Base-by-base conservation (phyloP, 768 basidiomycete genomes). In the Psilocybe cubensis region DNA sequence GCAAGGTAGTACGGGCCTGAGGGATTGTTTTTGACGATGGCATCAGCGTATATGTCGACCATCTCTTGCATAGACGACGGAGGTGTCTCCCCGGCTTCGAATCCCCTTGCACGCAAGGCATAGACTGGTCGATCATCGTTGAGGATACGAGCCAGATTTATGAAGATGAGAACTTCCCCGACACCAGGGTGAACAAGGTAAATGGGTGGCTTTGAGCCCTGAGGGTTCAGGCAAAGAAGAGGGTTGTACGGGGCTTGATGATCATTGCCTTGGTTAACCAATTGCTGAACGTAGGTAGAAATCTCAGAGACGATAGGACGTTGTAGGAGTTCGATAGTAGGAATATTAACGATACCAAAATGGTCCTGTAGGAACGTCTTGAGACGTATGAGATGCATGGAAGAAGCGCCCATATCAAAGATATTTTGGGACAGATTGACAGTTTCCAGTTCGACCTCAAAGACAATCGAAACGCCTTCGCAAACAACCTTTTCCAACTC, bases 361-460 rank as follows among this genome's bases (percentile, higher is more conserved):
- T 24, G 49, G n/a, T 51, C 49, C 31, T 51, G 49, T 3, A 51
- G 49, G 1, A 33, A 38, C 17, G 18, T 33, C 18, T 51, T 51
- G 3, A 51, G 49, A 33, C 33, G 31, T 2, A 51, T 51, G 18
- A 51, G 33, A 21, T 51, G 49, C 49, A 51, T 51, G 33, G 49
- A 51, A 21, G 49, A 51, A 21, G 49, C 31, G 20, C 49, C 49
- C 21, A 51, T 38, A 23, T 51, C 49, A 24, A 51, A 51, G 8
- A 51, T 18, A 12, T 38, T 51, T 5, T 51, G 49, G 11, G 28
- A 29, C 3, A 20, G 33, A 8, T 51, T 14, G 3, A 51, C 14
- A n/a, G 49, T 18, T n/a, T 4, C 4, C 8, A 20, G 8, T 10
- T 51, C 21, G 4, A 35, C 33, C 20, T 35, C 33, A 23, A 51